Percentiles rank a stretch among this genome's conserved stretches.
Conservation (phyloP, 2,329 filamentous ascomycete species). For the Talaromyces sp. region DNA sequence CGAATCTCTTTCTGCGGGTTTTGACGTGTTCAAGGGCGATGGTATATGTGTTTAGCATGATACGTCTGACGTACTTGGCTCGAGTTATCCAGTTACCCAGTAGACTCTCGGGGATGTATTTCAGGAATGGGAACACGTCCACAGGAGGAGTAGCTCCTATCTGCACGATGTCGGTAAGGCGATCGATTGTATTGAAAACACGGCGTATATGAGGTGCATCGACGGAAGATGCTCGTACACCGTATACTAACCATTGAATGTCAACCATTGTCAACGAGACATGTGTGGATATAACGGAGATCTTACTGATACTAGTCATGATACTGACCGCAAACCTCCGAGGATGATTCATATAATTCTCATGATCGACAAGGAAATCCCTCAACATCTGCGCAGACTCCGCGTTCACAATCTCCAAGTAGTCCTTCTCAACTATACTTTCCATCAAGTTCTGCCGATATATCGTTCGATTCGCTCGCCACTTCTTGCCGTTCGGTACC, state of each 20-base stretch:
- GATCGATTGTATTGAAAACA: not conserved
- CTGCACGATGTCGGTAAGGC: not conserved
- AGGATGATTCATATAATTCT: constrained; percentile 45
- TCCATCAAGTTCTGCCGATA: constrained; percentile 46
- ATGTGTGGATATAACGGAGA: not conserved
- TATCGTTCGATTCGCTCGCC: constrained; percentile 45
- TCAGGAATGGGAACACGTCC: constrained; percentile 43
- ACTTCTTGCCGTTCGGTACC: constrained; percentile 45
- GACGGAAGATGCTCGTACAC: not conserved
- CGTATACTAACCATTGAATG: not conserved
- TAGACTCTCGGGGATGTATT: constrained; percentile 38
- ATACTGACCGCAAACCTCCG: constrained; percentile 49
- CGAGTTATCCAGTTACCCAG: constrained; percentile 39
- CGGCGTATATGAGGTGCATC: not conserved
- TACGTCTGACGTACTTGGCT: constrained; percentile 32
- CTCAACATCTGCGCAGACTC: constrained; percentile 46
- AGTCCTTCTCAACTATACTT: constrained; percentile 39
- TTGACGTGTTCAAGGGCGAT: constrained; percentile 33
- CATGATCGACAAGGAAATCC: constrained; percentile 40
- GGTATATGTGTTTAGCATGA: constrained; percentile 40
- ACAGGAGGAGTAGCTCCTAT: constrained; percentile 44
- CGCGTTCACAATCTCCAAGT: constrained; percentile 43
- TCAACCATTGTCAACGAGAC: not conserved
- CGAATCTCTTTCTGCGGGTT: constrained; percentile 24
- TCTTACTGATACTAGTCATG: constrained; percentile 29